A percentile compares a stretch with the other conserved stretches of the same genome.
Conservation (phyloP, 140 eudicot species). For the Flaveria floridana region DNA sequence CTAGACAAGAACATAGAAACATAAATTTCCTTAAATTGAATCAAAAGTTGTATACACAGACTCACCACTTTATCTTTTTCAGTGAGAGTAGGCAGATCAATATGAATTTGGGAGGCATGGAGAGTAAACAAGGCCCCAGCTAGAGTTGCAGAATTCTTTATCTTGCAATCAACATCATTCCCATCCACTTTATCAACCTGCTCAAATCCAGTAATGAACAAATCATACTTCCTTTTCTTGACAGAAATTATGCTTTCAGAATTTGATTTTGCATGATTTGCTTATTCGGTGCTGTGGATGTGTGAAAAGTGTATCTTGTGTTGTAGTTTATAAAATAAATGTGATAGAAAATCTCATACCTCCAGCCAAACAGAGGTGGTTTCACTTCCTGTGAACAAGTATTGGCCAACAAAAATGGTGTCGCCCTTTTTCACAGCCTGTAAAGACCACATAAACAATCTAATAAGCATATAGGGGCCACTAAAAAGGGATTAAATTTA, state of each 20-base stretch:
- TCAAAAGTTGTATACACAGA: background rate
- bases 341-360: constrained; percentile 44
- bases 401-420: constrained; percentile 91
- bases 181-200: constrained; percentile 78
- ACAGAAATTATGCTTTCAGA: background rate
- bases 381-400: constrained; percentile 97
- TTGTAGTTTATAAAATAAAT: background rate
- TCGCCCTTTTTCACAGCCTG: constrained; percentile 98
- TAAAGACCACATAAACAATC: constrained; percentile 28
- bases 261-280: background rate
- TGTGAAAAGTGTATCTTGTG: background rate
- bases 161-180: constrained; percentile 65
- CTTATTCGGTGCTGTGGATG: background rate
- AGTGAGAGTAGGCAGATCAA: constrained; percentile 86
- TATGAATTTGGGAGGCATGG: constrained; percentile 87
- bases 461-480: constrained; percentile 17
- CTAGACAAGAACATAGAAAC: background rate
- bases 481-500: constrained; percentile 2
- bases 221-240: constrained; percentile 22
- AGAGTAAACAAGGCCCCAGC: constrained; percentile 81
- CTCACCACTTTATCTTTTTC: constrained; percentile 83
- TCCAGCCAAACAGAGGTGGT: constrained; percentile 99
- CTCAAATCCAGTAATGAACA: constrained; percentile 35
- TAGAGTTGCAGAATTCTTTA: constrained; percentile 85
- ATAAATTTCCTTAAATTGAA: background rate